Conservation (phyloP, 2,329 filamentous ascomycete species). For the Xylaria sp. region DNA sequence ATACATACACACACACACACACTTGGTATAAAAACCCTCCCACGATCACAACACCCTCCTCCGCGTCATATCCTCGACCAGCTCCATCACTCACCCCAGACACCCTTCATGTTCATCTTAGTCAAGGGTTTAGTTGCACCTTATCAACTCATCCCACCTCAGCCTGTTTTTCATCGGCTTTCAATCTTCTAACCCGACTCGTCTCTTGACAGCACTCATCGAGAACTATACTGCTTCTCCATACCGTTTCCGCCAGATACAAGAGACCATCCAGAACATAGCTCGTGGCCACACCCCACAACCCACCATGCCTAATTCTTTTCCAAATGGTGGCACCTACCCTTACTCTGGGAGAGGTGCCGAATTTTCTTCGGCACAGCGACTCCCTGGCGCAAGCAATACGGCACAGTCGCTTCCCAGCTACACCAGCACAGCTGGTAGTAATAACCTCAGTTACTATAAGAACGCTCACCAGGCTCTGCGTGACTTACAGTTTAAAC, state of each 20-base stretch:
- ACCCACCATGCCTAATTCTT: slow-evolving; percentile 30
- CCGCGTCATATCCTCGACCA: background rate
- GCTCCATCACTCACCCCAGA: background rate
- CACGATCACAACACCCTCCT: background rate
- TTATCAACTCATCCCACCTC: background rate
- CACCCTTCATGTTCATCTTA: background rate
- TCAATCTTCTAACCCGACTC: slow-evolving; percentile 15
- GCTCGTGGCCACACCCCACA: slow-evolving; percentile 23
- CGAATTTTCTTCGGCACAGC: slow-evolving; percentile 21
- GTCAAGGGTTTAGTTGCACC: background rate
- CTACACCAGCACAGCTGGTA: slow-evolving; percentile 35
- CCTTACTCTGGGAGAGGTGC: slow-evolving; percentile 14
- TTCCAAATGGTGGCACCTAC: background rate
- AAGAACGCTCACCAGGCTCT: slow-evolving; percentile 31
- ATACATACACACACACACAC: too few relatives aligned
- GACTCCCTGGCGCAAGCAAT: slow-evolving; percentile 25
- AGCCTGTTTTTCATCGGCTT: background rate
- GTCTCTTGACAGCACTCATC: slow-evolving; percentile 26
- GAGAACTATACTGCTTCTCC: slow-evolving; percentile 29
- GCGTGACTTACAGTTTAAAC: slow-evolving; percentile 62
- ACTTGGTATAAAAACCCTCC: background rate
- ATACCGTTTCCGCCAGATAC: slow-evolving; percentile 25
- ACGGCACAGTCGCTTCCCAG: slow-evolving; percentile 23
- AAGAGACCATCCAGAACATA: slow-evolving; percentile 29
- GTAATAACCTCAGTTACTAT: slow-evolving; percentile 30